Evolutionary conservation across 106 monocot species (phyloP).

Genomic region (Amphibolis antarctica): DNA sequence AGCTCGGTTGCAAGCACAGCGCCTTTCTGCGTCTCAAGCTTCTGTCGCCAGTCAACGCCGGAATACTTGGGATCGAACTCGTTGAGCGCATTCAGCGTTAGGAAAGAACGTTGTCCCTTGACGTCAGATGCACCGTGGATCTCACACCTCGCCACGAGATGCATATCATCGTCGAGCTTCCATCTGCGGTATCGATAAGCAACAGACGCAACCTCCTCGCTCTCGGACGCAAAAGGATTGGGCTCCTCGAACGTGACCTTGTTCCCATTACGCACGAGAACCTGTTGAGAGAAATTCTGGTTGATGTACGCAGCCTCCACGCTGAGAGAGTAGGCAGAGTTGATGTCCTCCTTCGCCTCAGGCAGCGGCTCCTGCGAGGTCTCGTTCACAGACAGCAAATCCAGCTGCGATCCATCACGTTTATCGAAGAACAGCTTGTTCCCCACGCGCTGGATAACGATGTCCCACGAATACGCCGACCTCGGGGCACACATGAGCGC

Average conservation of each 20-base stretch:
- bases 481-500: conserved; percentile 93
- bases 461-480: conserved; percentile 79
- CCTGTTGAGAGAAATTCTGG: conserved; percentile 97
- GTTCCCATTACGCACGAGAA: conserved; percentile 63
- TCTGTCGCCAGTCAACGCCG: conserved; percentile 94
- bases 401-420: conserved; percentile 95
- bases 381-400: conserved; percentile 75
- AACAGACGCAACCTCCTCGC: conserved; percentile 71
- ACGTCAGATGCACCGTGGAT: conserved; percentile 60
- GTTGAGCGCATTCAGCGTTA: conserved; percentile 83
- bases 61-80: conserved; percentile 89
- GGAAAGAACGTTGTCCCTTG: conserved; percentile 60
- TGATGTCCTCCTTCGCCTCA: conserved; percentile 90
- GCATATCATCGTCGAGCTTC: conserved; percentile 83
- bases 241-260: conserved; percentile 83
- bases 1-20: conserved; percentile 97
- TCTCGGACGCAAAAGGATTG: conserved; percentile 69
- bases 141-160: conserved; percentile 79
- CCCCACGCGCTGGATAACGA: conserved; percentile 85
- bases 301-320: conserved; percentile 89
- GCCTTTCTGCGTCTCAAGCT: conserved; percentile 91
- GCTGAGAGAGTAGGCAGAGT: conserved; percentile 71
- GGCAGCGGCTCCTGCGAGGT: conserved; percentile 74
- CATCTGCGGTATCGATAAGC: conserved; percentile 87
- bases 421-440: conserved; percentile 98